Conservation (phyloP, 352 stramenopile genomes). For the Poterioochromonas sp. region DNA sequence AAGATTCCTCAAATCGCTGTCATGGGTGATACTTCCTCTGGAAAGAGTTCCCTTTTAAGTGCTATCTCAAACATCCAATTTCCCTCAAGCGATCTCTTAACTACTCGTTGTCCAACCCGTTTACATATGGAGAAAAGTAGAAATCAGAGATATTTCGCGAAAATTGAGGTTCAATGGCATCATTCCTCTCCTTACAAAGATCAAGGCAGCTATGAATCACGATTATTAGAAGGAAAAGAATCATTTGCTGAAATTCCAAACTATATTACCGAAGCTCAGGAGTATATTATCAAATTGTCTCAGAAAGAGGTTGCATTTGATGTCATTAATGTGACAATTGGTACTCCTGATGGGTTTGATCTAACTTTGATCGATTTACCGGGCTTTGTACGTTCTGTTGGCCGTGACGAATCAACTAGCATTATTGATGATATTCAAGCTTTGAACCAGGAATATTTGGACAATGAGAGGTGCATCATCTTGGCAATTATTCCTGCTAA, state of each 20-base stretch:
- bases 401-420: background rate
- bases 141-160: no score
- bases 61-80: slow-evolving; percentile 65
- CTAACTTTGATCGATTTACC: background rate
- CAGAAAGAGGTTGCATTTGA: background rate
- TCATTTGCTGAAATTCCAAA: background rate
- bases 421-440: background rate
- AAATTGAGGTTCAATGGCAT: no score
- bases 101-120: slow-evolving; percentile 63
- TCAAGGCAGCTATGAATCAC: no score
- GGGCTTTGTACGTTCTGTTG: background rate
- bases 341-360: background rate
- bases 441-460: slow-evolving; percentile 62
- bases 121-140: slow-evolving; percentile 56
- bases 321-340: background rate
- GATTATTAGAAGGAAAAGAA: no score
- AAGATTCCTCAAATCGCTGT: slow-evolving; percentile 41
- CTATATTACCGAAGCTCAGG: background rate
- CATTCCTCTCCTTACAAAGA: no score
- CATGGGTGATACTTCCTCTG: slow-evolving; percentile 70
- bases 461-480: slow-evolving; percentile 65
- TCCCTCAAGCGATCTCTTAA: slow-evolving; percentile 59
- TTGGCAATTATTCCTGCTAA: slow-evolving; percentile 68
- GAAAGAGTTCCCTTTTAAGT: slow-evolving; percentile 70
- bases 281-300: background rate